Base-by-base conservation (phyloP, 176 grass and related monocot genomes). In the Musa troglodytarum region DNA sequence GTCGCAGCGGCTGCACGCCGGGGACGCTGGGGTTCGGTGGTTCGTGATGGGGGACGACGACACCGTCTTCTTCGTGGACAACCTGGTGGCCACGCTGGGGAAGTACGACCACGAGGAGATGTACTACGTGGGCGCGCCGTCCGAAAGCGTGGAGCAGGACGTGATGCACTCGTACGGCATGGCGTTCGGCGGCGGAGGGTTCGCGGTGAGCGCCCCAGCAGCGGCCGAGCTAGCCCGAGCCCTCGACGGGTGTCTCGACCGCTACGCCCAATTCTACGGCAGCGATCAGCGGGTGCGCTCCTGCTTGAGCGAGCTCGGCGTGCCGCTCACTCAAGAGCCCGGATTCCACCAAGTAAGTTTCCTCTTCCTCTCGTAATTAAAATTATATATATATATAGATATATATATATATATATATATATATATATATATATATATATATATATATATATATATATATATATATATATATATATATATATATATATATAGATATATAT, bases 21-120 rank as follows among this genome's bases (percentile, higher is more conserved):
- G 2, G 29, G 64, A 52, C 55, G 63, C 22, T 10, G 77, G 66
- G 72, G 80, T 74, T 56, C 77, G 94, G 77, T 97, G 94, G 94
- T 93, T 93, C 76, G 90, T 93, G 69, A 93, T 93, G 90, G 94
- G 94, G 19, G 94, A 97, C 82, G 94, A 98, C 82, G 94, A 98
- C 90, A 98, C 94, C 8, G 80, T 98, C 34, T 98, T 98, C 90
- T 98, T 98, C 86, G 77, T 79, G 67, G 90, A 98, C 52, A 98
- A 98, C 81, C 82, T 98, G 14, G 82, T 89, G 73, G 78, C 76
- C 3, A 84, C 85, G 82, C 88, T 99, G 84, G 56, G 82, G 53
- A 99, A 99, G 82, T 99, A 99, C 76, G 86, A 99, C 80, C 86
- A 99, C 82, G 24, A 79, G 80, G 84, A 99, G 84, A 86, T 99